phyloP scores from a whole-genome alignment of 2,329 filamentous ascomycete species.

The Graphium sp. region DNA sequence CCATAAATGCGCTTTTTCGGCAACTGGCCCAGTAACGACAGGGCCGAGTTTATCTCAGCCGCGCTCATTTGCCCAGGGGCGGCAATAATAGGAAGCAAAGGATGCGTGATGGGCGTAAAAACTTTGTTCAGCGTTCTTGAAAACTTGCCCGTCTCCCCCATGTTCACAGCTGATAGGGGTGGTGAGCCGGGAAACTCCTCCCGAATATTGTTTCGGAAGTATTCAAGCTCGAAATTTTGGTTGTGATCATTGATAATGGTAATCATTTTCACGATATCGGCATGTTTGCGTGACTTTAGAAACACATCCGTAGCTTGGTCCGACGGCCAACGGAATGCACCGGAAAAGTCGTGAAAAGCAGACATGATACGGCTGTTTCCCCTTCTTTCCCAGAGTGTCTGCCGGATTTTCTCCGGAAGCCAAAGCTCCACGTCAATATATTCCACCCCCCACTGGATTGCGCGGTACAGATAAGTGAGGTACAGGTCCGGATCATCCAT shows the following conservation, averaged over 20 bases:
- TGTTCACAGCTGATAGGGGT: conserved; percentile 70
- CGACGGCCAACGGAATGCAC: conserved; percentile 70
- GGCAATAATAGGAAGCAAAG: conserved; percentile 66
- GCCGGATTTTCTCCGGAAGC: conserved; percentile 62
- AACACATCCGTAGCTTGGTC: conserved; percentile 56
- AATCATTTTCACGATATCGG: conserved; percentile 86
- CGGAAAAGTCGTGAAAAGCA: conserved; percentile 82
- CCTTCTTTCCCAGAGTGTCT: conserved; percentile 47
- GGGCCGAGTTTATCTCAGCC: conserved; percentile 66
- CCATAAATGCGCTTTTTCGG: conserved; percentile 69
- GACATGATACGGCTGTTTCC: conserved; percentile 77
- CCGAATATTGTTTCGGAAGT: conserved; percentile 66
- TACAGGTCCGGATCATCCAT: conserved; percentile 64
- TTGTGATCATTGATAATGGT: conserved; percentile 66
- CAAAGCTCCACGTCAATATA: conserved; percentile 83
- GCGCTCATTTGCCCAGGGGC: conserved; percentile 76
- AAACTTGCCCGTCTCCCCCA: conserved; percentile 74
- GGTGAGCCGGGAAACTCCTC: conserved; percentile 51
- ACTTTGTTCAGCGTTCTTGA: conserved; percentile 72
- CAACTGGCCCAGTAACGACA: conserved; percentile 65
- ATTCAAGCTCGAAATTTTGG: conserved; percentile 81
- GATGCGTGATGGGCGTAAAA: conserved; percentile 79
- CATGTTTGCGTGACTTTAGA: conserved; percentile 52
- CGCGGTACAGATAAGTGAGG: conserved; percentile 65
- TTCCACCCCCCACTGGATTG: conserved; percentile 78